Evolutionary conservation across 1,284 basidiomycete species (phyloP).

Genomic region (Lignosus rhinocerotis): DNA sequence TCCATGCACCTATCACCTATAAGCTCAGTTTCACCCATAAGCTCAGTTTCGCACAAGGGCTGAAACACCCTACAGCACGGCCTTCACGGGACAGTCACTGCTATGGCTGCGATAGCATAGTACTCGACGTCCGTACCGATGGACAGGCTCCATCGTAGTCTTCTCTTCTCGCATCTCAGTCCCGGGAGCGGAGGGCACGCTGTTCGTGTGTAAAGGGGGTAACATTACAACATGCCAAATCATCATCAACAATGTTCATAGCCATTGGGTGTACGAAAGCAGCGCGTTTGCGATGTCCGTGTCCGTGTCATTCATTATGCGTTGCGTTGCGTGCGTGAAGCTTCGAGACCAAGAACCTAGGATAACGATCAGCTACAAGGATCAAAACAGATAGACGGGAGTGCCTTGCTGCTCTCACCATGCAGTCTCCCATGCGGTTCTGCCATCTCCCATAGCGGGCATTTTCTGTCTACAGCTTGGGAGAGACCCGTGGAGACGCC

Average conservation of each 20-base stretch:
- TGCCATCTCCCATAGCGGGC: neutral
- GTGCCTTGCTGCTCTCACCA: neutral
- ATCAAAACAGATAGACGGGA: neutral
- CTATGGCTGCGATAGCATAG: too few species aligned
- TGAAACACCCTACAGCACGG: too few species aligned
- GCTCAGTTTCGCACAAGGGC: too few species aligned
- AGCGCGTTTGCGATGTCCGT: neutral
- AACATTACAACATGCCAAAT: conserved; percentile 10
- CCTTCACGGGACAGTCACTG: too few species aligned
- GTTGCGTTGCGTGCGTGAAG: neutral
- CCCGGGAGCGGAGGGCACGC: neutral
- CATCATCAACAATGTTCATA: conserved; percentile 5
- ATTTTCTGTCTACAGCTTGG: conserved; percentile 20
- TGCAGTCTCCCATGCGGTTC: neutral
- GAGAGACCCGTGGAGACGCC: conserved; percentile 25
- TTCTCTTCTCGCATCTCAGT: too few species aligned
- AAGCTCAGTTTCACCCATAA: too few species aligned
- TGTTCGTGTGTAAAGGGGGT: neutral
- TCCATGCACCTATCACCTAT: too few species aligned
- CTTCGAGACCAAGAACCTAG: neutral
- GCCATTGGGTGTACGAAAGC: conserved; percentile 9
- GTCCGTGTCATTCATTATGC: neutral
- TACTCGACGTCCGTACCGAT: neutral
- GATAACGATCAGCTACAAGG: neutral
- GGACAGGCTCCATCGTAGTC: neutral